phyloP scores from a whole-genome alignment of 2,329 filamentous ascomycete genomes.

The Penicillium sp. region DNA sequence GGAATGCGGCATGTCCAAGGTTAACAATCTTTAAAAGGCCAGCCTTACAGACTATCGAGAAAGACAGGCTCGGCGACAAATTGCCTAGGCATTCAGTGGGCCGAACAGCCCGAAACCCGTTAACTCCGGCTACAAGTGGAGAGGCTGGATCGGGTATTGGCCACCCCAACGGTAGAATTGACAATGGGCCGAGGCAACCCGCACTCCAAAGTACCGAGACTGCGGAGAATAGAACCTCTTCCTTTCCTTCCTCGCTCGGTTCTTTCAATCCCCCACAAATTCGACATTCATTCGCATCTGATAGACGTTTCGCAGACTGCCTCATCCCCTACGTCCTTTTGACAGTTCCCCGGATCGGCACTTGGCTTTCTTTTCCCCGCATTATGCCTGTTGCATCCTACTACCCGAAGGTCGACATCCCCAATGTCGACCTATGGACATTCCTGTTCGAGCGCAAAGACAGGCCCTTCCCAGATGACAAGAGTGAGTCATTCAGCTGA shows the following conservation, averaged over 20 bases:
- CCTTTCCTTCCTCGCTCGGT: not conserved
- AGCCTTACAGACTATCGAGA: too few relatives aligned
- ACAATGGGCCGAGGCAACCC: constrained; percentile 24
- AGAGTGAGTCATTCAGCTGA: constrained; percentile 57
- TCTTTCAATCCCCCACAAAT: not conserved
- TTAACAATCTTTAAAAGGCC: too few relatives aligned
- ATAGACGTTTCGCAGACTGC: constrained; percentile 1
- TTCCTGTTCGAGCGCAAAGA: constrained; percentile 75
- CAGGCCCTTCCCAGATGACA: constrained; percentile 69
- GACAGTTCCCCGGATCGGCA: constrained; percentile 18
- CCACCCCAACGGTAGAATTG: not conserved
- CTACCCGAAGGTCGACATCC: constrained; percentile 69
- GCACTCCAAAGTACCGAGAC: constrained; percentile 15
- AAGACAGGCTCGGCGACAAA: too few relatives aligned
- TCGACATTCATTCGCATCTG: not conserved
- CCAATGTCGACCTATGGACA: constrained; percentile 76
- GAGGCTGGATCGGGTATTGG: constrained; percentile 19
- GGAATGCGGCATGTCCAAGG: too few relatives aligned
- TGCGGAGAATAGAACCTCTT: constrained; percentile 17
- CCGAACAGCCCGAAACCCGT: not conserved
- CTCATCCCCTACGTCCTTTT: not conserved
- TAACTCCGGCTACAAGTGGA: constrained; percentile 6
- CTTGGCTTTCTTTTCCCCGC: constrained; percentile 21
- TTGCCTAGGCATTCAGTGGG: not conserved
- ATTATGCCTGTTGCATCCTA: constrained; percentile 73